Evolutionary conservation across 345 rosid species (phyloP).

Genomic region (Rubroshorea leprosula): DNA sequence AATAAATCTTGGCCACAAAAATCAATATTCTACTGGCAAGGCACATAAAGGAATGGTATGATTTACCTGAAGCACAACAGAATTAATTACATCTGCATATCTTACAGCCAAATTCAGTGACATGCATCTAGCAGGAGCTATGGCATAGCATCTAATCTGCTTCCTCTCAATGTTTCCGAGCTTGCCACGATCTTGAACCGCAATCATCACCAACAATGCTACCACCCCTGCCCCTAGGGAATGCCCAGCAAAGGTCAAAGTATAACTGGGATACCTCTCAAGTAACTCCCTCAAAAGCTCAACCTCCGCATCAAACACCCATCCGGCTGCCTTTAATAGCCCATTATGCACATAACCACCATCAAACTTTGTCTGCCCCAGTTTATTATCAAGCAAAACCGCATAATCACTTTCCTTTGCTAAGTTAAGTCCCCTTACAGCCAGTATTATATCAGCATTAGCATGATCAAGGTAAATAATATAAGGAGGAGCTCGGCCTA

Average conservation of each 20-base stretch:
- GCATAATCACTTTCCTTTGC: conserved; percentile 86
- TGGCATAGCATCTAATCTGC: conserved; percentile 72
- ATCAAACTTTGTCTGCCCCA: conserved; percentile 80
- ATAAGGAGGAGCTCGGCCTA: conserved; percentile 70
- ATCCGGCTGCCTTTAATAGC: conserved; percentile 67
- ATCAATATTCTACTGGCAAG: background rate
- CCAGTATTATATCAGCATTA: conserved; percentile 52
- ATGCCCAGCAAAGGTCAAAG: conserved; percentile 83
- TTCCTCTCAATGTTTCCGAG: conserved; percentile 72
- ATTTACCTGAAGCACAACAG: conserved; percentile 78
- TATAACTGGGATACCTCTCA: conserved; percentile 55
- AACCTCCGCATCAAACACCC: conserved; percentile 68
- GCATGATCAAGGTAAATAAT: conserved; percentile 77
- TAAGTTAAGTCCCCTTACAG: conserved; percentile 75
- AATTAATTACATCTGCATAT: conserved; percentile 79
- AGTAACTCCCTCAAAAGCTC: conserved; percentile 52
- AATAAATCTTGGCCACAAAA: too few relatives aligned
- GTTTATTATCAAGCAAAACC: conserved; percentile 76
- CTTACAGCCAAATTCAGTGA: conserved; percentile 88
- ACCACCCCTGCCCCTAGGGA: conserved; percentile 87
- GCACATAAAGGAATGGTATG: background rate
- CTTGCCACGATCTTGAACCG: conserved; percentile 49
- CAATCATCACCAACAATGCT: conserved; percentile 56
- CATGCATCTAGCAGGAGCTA: conserved; percentile 91
- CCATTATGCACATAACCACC: conserved; percentile 97